phyloP scores from a whole-genome alignment of 2,329 filamentous ascomycete species.

The Septoria petroselini region DNA sequence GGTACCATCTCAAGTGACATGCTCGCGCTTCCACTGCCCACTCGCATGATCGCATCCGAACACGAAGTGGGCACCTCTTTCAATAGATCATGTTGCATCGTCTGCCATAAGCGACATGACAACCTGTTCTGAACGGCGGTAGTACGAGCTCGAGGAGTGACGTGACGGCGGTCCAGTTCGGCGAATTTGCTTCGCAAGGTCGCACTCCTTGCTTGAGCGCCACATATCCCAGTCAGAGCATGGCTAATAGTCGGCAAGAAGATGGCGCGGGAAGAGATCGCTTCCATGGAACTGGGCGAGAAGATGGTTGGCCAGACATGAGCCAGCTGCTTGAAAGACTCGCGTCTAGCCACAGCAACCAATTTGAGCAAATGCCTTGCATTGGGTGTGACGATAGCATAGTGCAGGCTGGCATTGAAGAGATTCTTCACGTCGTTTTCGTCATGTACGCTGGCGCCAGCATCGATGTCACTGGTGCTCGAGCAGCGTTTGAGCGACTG shows the following conservation, averaged over 20 bases:
- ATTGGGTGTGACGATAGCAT: constrained; percentile 38
- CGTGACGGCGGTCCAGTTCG: constrained; percentile 15
- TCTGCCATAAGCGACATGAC: constrained; percentile 10
- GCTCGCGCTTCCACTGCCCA: not conserved
- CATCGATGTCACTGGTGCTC: constrained; percentile 4
- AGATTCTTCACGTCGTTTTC: constrained; percentile 1
- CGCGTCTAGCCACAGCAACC: constrained; percentile 36
- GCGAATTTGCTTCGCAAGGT: constrained; percentile 17
- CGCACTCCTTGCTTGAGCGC: constrained; percentile 10
- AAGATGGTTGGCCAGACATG: constrained; percentile 43
- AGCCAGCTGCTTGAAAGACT: constrained; percentile 37
- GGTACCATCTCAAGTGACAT: not conserved
- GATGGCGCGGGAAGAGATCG: constrained; percentile 33
- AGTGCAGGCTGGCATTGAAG: constrained; percentile 31
- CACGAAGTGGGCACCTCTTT: not conserved
- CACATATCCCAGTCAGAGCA: constrained; percentile 29
- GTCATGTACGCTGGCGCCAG: not conserved
- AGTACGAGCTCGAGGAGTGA: not conserved
- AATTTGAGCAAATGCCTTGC: constrained; percentile 27
- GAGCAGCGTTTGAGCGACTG: not conserved
- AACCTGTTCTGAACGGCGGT: not conserved
- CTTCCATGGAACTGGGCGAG: constrained; percentile 39
- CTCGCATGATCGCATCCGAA: not conserved
- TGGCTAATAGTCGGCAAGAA: constrained; percentile 42
- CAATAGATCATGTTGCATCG: not conserved